A percentile compares a stretch with the other conserved stretches of the same genome.
Conservation (phyloP, 805 yeast species). For the Metschnikowia picachoensis region DNA sequence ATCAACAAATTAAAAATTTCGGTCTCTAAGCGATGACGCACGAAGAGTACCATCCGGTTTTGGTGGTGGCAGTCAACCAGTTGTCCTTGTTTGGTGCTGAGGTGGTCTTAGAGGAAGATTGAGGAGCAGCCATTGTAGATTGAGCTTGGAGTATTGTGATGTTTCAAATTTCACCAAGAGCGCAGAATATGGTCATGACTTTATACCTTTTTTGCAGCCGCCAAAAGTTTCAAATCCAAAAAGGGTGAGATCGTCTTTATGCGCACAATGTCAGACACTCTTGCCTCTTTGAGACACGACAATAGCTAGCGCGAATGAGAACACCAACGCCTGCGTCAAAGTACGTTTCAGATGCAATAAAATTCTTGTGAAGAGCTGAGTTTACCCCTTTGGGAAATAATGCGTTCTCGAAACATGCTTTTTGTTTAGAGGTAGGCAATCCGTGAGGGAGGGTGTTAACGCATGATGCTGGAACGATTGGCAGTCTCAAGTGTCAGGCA, state of each 20-base stretch:
- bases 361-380: too few relatives aligned
- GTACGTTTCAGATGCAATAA: too few relatives aligned
- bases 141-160: background rate
- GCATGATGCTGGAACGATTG: too few relatives aligned
- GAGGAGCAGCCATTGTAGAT: background rate
- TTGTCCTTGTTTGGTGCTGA: conserved; percentile 1
- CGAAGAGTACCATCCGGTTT: conserved; percentile 1
- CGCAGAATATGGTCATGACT: background rate
- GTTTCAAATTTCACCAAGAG: background rate
- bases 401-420: too few relatives aligned
- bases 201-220: background rate
- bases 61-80: background rate
- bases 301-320: background rate
- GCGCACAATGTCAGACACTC: background rate
- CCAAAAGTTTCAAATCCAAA: background rate
- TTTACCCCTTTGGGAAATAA: too few relatives aligned
- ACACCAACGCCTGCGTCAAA: too few relatives aligned
- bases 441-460: too few relatives aligned
- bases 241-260: background rate
- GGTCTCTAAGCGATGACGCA: background rate
- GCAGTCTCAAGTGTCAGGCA: too few relatives aligned
- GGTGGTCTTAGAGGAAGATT: conserved; percentile 1
- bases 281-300: background rate
- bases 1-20: background rate
- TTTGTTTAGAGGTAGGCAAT: too few relatives aligned